phyloP scores from a whole-genome alignment of 495 filamentous ascomycete genomes.

The Barbatosphaeria neglecta region DNA sequence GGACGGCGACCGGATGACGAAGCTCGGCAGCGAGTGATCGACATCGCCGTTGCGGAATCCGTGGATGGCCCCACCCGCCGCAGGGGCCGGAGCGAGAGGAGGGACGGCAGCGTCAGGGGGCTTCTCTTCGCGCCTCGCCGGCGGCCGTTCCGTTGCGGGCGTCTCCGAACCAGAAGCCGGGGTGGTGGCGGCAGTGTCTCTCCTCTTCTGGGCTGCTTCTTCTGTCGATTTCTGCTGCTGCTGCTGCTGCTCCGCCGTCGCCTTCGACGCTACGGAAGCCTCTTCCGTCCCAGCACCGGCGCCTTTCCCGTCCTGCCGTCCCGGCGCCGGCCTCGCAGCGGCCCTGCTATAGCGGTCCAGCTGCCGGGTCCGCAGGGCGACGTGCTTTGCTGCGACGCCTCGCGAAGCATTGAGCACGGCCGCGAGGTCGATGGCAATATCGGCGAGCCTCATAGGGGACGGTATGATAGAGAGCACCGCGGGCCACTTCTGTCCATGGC shows the following conservation, averaged over 20 bases:
- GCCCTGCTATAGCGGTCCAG: constrained; percentile 66
- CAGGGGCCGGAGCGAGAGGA: too few relatives aligned
- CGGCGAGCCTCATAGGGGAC: constrained; percentile 34
- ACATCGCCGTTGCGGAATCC: constrained; percentile 4
- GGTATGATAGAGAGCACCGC: neutral
- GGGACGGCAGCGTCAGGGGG: too few relatives aligned
- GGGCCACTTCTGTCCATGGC: too few relatives aligned
- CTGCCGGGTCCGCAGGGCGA: constrained; percentile 64
- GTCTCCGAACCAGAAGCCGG: too few relatives aligned
- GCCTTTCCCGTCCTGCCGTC: constrained; percentile 51
- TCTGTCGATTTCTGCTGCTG: too few relatives aligned
- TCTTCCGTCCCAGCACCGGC: constrained; percentile 40
- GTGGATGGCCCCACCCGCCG: too few relatives aligned
- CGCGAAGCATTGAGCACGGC: constrained; percentile 68
- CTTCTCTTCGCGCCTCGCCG: too few relatives aligned
- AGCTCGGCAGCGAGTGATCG: neutral
- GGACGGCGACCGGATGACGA: neutral
- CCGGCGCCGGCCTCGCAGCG: constrained; percentile 59
- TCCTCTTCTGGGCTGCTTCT: too few relatives aligned
- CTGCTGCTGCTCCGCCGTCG: too few relatives aligned
- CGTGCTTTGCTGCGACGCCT: constrained; percentile 66
- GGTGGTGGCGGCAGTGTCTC: too few relatives aligned
- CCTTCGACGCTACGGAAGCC: too few relatives aligned
- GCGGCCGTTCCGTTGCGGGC: too few relatives aligned
- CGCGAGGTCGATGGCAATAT: constrained; percentile 62